A percentile compares a stretch with the other conserved stretches of the same genome.
Conservation (phyloP, 31 red algal genomes). For the Odonthalia washingtoniensis region DNA sequence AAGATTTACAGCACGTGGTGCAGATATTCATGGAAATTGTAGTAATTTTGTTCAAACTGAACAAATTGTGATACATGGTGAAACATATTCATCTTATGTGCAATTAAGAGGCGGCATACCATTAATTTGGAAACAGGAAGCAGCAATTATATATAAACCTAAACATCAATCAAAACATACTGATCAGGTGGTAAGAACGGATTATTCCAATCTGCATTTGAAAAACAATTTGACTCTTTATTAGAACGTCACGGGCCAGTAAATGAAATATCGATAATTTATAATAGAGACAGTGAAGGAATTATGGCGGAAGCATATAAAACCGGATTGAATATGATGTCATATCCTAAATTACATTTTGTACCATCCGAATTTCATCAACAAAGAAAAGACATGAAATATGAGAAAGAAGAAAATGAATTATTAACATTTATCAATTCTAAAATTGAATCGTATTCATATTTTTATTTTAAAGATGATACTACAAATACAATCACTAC, state of each 20-base stretch:
- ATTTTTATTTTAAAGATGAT: slow-evolving; percentile 78
- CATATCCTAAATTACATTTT: slow-evolving; percentile 77
- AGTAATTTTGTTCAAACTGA: slow-evolving; percentile 99
- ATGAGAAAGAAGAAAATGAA: slow-evolving; percentile 83
- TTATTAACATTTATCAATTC: slow-evolving; percentile 74
- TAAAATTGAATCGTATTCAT: slow-evolving; percentile 64
- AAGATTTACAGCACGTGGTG: slow-evolving; percentile 85
- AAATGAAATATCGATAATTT: slow-evolving; percentile 84
- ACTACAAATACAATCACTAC: slow-evolving; percentile 45
- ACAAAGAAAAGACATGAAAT: slow-evolving; percentile 91
- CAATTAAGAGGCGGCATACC: slow-evolving; percentile 92
- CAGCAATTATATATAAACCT: slow-evolving; percentile 91
- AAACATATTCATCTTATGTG: slow-evolving; percentile 71
- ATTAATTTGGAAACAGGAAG: slow-evolving; percentile 88
- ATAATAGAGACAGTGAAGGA: slow-evolving; percentile 75
- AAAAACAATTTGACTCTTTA: slow-evolving; percentile 88
- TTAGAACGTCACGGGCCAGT: slow-evolving; percentile 84
- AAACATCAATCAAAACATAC: slow-evolving; percentile 60
- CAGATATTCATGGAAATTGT: slow-evolving; percentile 83
- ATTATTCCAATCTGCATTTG: slow-evolving; percentile 63
- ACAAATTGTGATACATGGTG: slow-evolving; percentile 75
- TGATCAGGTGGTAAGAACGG: slow-evolving; percentile 69
- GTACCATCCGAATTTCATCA: slow-evolving; percentile 95
- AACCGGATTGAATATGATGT: slow-evolving; percentile 63
- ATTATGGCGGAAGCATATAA: slow-evolving; percentile 56